Percentiles rank a stretch among this genome's conserved stretches.
Evolutionary conservation across 805 yeast species (phyloP).

Genomic region (Wickerhamiella azyma): DNA sequence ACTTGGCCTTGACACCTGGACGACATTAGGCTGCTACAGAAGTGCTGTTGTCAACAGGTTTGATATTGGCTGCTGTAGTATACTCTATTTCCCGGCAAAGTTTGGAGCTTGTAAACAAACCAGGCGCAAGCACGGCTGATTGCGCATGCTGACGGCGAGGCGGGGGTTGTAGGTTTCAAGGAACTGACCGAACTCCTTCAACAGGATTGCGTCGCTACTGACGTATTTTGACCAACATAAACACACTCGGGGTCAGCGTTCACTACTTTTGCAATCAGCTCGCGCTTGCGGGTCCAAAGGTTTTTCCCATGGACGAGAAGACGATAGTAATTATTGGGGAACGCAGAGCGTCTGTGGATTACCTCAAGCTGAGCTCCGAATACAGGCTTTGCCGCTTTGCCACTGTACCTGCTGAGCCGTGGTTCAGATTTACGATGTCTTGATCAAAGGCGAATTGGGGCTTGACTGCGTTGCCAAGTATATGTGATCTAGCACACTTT

Average conservation of each 20-base stretch:
- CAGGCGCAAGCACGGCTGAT: too few relatives aligned
- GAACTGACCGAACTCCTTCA: conserved; percentile 24
- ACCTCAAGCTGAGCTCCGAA: conserved; percentile 27
- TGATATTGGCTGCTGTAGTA: too few relatives aligned
- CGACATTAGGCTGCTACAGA: too few relatives aligned
- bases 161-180: conserved; percentile 16
- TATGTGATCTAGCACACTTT: too few relatives aligned
- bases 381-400: conserved; percentile 41
- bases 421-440: conserved; percentile 37
- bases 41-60: too few relatives aligned
- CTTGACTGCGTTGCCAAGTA: background rate
- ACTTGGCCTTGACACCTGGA: too few relatives aligned
- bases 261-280: conserved; percentile 31
- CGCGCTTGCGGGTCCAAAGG: conserved; percentile 23
- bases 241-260: conserved; percentile 35
- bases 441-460: conserved; percentile 7
- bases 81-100: too few relatives aligned
- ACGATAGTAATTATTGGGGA: conserved; percentile 37
- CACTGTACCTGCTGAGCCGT: conserved; percentile 49
- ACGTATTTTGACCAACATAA: conserved; percentile 46
- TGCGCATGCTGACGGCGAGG: conserved; percentile 36
- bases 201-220: conserved; percentile 38
- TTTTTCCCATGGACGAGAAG: conserved; percentile 22
- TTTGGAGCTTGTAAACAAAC: too few relatives aligned
- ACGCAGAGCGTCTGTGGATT: conserved; percentile 23